A percentile compares a stretch with the other conserved stretches of the same genome.
Evolutionary conservation across 768 basidiomycete species (phyloP).

Genomic region (Boletus coccyginus): DNA sequence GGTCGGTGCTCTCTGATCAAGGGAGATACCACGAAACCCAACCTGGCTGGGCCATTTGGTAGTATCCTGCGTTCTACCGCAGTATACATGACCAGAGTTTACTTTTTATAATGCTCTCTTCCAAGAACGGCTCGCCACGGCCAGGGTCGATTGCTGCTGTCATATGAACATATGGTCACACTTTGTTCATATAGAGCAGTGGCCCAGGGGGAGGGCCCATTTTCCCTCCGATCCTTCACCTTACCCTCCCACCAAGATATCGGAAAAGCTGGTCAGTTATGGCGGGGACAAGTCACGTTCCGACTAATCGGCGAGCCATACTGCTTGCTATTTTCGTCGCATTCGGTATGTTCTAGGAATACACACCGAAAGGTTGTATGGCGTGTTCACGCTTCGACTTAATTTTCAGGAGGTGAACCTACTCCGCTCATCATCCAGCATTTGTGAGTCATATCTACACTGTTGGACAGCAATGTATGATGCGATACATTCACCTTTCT

Average conservation of each 20-base stretch:
- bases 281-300: slow-evolving; percentile 2
- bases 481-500: neutral
- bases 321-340: slow-evolving; percentile 16
- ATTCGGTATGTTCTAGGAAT: slow-evolving; percentile 6
- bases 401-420: slow-evolving; percentile 6
- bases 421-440: neutral
- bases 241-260: neutral
- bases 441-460: neutral
- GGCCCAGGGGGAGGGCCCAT: too few species aligned
- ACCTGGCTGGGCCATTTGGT: too few species aligned
- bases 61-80: too few species aligned
- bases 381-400: neutral
- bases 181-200: too few species aligned
- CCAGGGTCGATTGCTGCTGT: too few species aligned
- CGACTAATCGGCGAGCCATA: slow-evolving; percentile 10
- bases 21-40: too few species aligned
- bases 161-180: too few species aligned
- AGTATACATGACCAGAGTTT: too few species aligned
- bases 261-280: neutral
- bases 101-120: too few species aligned
- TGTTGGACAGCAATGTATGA: neutral
- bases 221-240: too few species aligned
- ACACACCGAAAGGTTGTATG: neutral
- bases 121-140: too few species aligned
- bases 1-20: too few species aligned